Base-by-base conservation (phyloP, 176 grass and related monocot species). In the Carex scoparia region DNA sequence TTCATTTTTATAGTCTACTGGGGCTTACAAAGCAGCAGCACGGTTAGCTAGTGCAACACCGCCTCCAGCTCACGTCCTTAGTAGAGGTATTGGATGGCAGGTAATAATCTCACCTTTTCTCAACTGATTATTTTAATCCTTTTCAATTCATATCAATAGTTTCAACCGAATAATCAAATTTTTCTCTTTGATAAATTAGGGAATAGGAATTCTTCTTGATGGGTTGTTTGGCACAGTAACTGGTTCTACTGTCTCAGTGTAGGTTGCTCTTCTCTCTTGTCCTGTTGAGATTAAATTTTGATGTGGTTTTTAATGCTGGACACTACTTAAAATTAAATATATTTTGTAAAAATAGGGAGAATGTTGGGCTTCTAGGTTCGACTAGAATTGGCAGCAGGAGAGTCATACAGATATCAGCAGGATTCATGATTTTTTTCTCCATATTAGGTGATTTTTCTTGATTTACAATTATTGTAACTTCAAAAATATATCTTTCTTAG, bases 371-470 rank as follows among this genome's bases (percentile, higher is more conserved):
- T 65, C 65, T 99, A 31, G 96, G 96, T 84, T 95, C 91, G 0
- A 99, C 90, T 2, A 94, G 93, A 91, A 89, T 99, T 11, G 96
- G 96, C 7, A 99, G 96, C 88, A 91, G 96, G 10, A 87, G 96
- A 4, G 90, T 99, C 30, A 89, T 99, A 85, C 96, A 99, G 74
- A 95, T 99, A 65, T 94, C 93, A 35, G 93, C 96, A 53, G 93
- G 93, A 23, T 99, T 99, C 81, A 99, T 99, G 96, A 99, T 99
- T 18, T 99, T 99, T 54, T 99, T 99, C 90, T 95, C 96, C 78
- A 88, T 99, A 58, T 84, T 99, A 80, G 96, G 96, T 99, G 58
- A 91, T 61, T 74, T 46, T 61, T 63, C 13, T 55, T 83, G 10
- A 70, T 67, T 61, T 16, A 14, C 4, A 63, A 53, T 63, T 28